These are phyloP conservation scores for Starmerella lactis-condensi DNA, from an alignment of 805 yeast species.

Conservation along the genomic window DNA sequence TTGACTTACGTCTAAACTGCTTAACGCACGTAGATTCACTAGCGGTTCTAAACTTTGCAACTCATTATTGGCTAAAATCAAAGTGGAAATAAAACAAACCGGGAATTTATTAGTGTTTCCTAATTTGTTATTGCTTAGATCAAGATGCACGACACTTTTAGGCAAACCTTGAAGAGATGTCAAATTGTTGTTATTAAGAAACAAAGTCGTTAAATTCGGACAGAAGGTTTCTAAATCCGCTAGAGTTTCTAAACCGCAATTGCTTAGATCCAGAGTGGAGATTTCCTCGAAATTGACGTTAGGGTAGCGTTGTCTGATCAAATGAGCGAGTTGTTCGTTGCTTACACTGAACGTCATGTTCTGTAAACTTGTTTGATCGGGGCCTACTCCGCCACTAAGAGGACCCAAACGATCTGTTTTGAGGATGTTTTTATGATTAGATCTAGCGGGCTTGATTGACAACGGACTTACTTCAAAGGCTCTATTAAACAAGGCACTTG, in stretches of 20 bases:
- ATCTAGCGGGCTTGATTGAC: too few relatives aligned
- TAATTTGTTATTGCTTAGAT: constrained; percentile 11
- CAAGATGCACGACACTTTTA: constrained; percentile 10
- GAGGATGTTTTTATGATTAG: too few relatives aligned
- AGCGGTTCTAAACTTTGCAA: constrained; percentile 13
- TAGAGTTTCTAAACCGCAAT: constrained; percentile 12
- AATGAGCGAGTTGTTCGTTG: constrained; percentile 4
- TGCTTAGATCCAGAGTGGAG: constrained; percentile 12
- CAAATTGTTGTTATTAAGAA: constrained; percentile 10
- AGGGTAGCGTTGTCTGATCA: constrained; percentile 7
- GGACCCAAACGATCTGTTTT: constrained; percentile 8
- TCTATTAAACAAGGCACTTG: too few relatives aligned
- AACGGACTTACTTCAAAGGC: too few relatives aligned
- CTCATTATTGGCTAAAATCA: constrained; percentile 13
- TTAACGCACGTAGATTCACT: constrained; percentile 12
- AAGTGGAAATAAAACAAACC: constrained; percentile 10
- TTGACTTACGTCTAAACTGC: constrained; percentile 13
- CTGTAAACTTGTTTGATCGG: constrained; percentile 3
- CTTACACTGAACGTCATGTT: constrained; percentile 11
- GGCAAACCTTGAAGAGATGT: constrained; percentile 16
- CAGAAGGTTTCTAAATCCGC: constrained; percentile 13
- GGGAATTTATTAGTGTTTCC: constrained; percentile 14
- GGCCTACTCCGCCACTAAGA: constrained; percentile 3
- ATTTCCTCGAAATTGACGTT: constrained; percentile 1
- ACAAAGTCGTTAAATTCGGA: constrained; percentile 12